These are phyloP conservation scores for Pilobolus umbonatus DNA, from an alignment of 192 early-diverging fungal genomes.

Conservation along the genomic window DNA sequence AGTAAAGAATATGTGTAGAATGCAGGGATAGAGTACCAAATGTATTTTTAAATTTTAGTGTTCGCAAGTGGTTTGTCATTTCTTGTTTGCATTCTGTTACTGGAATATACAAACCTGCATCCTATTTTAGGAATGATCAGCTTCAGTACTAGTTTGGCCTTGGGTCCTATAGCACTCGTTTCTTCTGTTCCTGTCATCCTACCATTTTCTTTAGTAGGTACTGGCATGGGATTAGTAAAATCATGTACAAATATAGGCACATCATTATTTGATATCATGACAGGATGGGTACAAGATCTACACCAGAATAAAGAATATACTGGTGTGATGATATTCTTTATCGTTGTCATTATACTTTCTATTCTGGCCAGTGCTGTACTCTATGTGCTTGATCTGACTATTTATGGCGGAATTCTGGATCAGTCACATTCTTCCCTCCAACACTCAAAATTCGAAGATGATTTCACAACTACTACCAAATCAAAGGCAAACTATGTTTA, in stretches of 20 bases:
- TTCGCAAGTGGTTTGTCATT: conserved; percentile 24
- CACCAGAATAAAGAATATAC: conserved; percentile 29
- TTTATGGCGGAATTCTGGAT: conserved; percentile 27
- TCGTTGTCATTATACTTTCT: conserved; percentile 5
- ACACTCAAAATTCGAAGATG: conserved; percentile 4
- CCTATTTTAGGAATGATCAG: conserved; percentile 54
- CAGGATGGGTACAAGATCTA: conserved; percentile 53
- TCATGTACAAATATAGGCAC: conserved; percentile 55
- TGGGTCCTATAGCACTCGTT: conserved; percentile 55
- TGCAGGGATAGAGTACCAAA: background rate
- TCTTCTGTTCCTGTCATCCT: conserved; percentile 54
- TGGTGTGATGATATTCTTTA: conserved; percentile 33
- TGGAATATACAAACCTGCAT: conserved; percentile 48
- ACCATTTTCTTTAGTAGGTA: conserved; percentile 49
- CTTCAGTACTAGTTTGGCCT: conserved; percentile 51
- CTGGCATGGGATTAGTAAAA: conserved; percentile 63
- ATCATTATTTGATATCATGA: conserved; percentile 55
- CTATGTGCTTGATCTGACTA: conserved; percentile 14
- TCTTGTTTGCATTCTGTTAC: conserved; percentile 25
- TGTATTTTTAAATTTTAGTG: conserved; percentile 11
- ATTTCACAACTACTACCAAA: no score
- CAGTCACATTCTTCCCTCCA: background rate
- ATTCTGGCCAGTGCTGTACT: conserved; percentile 18
- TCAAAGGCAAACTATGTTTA: conserved; percentile 21
- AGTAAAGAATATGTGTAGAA: conserved; percentile 6